Evolutionary conservation across 1,284 basidiomycete genomes (phyloP), one percentile per base, ranked within the genome.

Genomic region (Marasmius fiardii): DNA sequence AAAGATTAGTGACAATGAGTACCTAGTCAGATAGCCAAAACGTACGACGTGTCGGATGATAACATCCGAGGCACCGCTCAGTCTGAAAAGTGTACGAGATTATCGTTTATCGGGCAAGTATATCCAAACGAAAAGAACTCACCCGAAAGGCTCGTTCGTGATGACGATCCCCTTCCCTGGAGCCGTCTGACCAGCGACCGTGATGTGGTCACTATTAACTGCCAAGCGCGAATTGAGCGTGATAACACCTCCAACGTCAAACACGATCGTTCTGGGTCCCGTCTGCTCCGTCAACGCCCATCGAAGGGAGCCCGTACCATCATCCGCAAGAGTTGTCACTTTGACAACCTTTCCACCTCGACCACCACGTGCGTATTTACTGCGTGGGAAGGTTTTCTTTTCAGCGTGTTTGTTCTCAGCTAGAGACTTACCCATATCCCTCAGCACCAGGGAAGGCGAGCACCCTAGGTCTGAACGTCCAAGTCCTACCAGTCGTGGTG

Each of bases 401-500:
- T n/a, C n/a, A n/a, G n/a, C n/a, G n/a, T n/a, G n/a, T n/a, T n/a
- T n/a, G n/a, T n/a, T n/a, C n/a, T n/a, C n/a, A n/a, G n/a, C n/a
- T n/a, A 7, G 14, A 41, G 7, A 4, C 39, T 41, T 16, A 41
- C 39, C 39, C 55, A 45, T 53, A 56, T 24, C 55, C 55, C 21
- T 56, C 55, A 18, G 55, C 55, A 47, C 55, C 55, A 16, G 55
- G 55, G 44, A 56, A 56, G 2, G 55, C 55, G 6, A 56, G 51
- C 16, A 26, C 21, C 43, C 48, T 31, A 14, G 55, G 33, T 4
- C 55, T 23, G 41, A 52, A 56, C 21, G 14, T 24, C 55, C 55
- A 56, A 5, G 39, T 33, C 14, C 55, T 24, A 8, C 55, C 55
- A 4, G 23, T n/a, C 26, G 52, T 37, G 16, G 44, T 39, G 14